These are phyloP conservation scores for Elaeagnus macrophylla DNA, from an alignment of 306 rosid genomes.

Conservation along the genomic window DNA sequence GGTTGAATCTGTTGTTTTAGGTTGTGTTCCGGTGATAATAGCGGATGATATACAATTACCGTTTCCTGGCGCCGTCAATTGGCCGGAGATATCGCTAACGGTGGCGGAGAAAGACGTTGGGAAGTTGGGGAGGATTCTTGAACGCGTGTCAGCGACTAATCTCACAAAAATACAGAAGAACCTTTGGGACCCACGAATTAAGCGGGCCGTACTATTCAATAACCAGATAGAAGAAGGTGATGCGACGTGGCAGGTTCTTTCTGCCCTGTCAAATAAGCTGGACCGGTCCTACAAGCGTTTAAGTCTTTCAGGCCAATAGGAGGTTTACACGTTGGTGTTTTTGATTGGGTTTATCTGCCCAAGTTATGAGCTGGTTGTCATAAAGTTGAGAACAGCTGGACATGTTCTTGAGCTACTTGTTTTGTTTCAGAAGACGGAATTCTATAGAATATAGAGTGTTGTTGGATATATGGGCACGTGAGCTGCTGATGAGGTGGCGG, in stretches of 20 bases:
- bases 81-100: slow-evolving; percentile 72
- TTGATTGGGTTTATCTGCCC: too few relatives aligned
- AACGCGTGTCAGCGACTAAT: slow-evolving; percentile 74
- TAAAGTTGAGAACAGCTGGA: too few relatives aligned
- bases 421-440: too few relatives aligned
- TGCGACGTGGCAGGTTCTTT: slow-evolving; percentile 82
- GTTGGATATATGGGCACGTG: too few relatives aligned
- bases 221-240: slow-evolving; percentile 50
- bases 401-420: too few relatives aligned
- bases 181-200: slow-evolving; percentile 49
- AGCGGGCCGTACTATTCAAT: slow-evolving; percentile 55
- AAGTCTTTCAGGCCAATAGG: slow-evolving; percentile 36
- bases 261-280: slow-evolving; percentile 33
- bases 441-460: too few relatives aligned
- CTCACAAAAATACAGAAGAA: slow-evolving; percentile 51
- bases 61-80: slow-evolving; percentile 42
- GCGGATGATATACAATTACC: slow-evolving; percentile 82
- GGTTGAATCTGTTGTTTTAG: slow-evolving; percentile 72
- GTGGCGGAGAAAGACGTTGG: slow-evolving; percentile 79
- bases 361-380: too few relatives aligned
- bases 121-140: slow-evolving; percentile 44
- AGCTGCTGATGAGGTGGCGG: too few relatives aligned
- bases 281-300: slow-evolving; percentile 40
- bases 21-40: slow-evolving; percentile 84
- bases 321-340: too few relatives aligned